Percentiles rank a stretch among this genome's conserved stretches.
phyloP scores from a whole-genome alignment of 306 rosid species.

The Rosa persica region DNA sequence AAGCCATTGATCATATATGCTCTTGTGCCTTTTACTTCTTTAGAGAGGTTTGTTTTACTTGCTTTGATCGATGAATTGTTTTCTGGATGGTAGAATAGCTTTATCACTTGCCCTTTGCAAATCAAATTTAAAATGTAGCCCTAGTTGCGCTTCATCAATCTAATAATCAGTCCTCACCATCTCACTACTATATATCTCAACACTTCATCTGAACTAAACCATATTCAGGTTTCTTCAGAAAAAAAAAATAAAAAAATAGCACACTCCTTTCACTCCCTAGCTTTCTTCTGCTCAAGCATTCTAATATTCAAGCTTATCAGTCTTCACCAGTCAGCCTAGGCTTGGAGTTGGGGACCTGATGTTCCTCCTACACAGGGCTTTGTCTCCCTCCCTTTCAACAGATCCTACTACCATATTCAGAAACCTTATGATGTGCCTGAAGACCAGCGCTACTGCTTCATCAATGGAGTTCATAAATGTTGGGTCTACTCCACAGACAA shows the following conservation, averaged over 20 bases:
- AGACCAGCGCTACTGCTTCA: constrained; percentile 26
- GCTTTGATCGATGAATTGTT: too few relatives aligned
- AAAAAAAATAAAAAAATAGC: too few relatives aligned
- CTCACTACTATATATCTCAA: too few relatives aligned
- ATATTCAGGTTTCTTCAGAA: too few relatives aligned
- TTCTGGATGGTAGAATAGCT: background rate
- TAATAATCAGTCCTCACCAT: too few relatives aligned
- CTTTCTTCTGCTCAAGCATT: background rate
- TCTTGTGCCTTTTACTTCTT: too few relatives aligned
- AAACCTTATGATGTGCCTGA: constrained; percentile 28
- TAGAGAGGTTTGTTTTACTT: too few relatives aligned
- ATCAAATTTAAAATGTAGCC: background rate
- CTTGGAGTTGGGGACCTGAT: background rate
- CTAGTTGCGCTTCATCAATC: background rate
- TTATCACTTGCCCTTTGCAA: background rate
- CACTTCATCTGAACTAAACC: too few relatives aligned
- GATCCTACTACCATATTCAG: constrained; percentile 12
- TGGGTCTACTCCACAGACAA: constrained; percentile 40
- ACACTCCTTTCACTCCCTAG: background rate
- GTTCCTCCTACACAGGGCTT: constrained; percentile 26
- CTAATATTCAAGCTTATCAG: constrained; percentile 9
- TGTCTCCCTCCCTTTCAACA: constrained; percentile 6
- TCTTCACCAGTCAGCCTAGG: background rate
- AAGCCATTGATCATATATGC: too few relatives aligned
- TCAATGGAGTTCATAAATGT: constrained; percentile 23